These are phyloP conservation scores for Drosera spatulata DNA, from an alignment of 179 eudicot genomes.

Conservation along the genomic window DNA sequence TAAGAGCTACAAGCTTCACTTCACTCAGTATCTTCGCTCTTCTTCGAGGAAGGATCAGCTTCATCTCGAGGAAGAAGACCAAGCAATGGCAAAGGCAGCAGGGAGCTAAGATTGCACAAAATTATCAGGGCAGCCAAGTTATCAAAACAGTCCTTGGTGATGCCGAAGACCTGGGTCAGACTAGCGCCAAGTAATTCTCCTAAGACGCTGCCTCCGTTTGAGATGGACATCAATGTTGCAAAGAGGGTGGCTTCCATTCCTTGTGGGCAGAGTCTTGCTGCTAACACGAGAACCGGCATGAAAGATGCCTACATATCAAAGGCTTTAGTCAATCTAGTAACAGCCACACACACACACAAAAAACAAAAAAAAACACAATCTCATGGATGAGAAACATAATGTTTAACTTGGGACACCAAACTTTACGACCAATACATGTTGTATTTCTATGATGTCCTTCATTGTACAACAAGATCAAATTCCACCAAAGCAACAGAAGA, in stretches of 20 bases:
- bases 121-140: constrained; percentile 64
- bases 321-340: too few relatives aligned
- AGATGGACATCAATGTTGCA: constrained; percentile 95
- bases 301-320: constrained; percentile 60
- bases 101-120: constrained; percentile 83
- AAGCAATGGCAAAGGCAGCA: constrained; percentile 81
- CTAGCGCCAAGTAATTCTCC: constrained; percentile 92
- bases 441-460: too few relatives aligned
- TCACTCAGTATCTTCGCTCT: constrained; percentile 32
- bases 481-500: too few relatives aligned
- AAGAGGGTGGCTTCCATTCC: constrained; percentile 98
- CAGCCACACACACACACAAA: too few relatives aligned
- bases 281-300: constrained; percentile 95
- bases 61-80: constrained; percentile 65
- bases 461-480: too few relatives aligned
- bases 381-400: too few relatives aligned
- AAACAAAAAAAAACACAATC: too few relatives aligned
- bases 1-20: too few relatives aligned
- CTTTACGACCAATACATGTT: too few relatives aligned
- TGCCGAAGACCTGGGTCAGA: constrained; percentile 71
- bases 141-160: constrained; percentile 70
- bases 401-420: too few relatives aligned
- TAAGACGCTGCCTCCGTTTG: constrained; percentile 87
- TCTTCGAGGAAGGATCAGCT: constrained; percentile 20
- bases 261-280: constrained; percentile 80